These are phyloP conservation scores for Entomortierella parvispora DNA, from an alignment of 192 early-diverging fungal genomes.

Conservation along the genomic window DNA sequence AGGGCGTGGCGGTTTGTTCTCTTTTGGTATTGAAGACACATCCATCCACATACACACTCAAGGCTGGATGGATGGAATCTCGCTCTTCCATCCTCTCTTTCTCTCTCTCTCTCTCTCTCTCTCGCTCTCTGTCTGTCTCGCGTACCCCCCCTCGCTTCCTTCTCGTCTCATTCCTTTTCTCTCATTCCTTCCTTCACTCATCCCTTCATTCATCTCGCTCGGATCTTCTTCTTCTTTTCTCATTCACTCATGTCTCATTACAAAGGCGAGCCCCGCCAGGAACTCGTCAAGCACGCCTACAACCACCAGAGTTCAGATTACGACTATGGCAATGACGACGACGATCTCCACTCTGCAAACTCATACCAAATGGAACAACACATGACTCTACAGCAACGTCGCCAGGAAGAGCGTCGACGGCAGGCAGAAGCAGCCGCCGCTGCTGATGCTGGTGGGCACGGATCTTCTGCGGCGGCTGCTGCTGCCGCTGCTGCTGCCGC, in stretches of 20 bases:
- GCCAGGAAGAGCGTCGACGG: conserved; percentile 31
- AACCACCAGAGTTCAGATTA: conserved; percentile 3
- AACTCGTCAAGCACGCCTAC: neutral
- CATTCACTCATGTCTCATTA: conserved; percentile 10
- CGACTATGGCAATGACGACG: neutral
- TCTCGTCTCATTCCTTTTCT: neutral
- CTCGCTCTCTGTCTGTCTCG: neutral
- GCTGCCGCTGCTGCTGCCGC: conserved; percentile 16
- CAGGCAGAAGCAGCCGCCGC: conserved; percentile 19
- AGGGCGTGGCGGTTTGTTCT: too few species aligned
- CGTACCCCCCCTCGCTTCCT: neutral
- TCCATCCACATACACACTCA: neutral
- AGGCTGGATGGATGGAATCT: neutral
- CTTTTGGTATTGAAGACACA: too few species aligned
- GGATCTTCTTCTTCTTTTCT: neutral
- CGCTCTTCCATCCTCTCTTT: neutral
- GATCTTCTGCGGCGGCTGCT: neutral
- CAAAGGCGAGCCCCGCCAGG: conserved; percentile 3
- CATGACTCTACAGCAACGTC: conserved; percentile 30
- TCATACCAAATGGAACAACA: conserved; percentile 9
- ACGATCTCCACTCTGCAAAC: neutral
- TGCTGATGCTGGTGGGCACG: neutral
- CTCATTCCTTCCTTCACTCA: neutral
- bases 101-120: neutral
- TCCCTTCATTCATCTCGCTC: too few species aligned